Base-by-base conservation (phyloP, 148 eudicot species). In the Oxyria digyna region DNA sequence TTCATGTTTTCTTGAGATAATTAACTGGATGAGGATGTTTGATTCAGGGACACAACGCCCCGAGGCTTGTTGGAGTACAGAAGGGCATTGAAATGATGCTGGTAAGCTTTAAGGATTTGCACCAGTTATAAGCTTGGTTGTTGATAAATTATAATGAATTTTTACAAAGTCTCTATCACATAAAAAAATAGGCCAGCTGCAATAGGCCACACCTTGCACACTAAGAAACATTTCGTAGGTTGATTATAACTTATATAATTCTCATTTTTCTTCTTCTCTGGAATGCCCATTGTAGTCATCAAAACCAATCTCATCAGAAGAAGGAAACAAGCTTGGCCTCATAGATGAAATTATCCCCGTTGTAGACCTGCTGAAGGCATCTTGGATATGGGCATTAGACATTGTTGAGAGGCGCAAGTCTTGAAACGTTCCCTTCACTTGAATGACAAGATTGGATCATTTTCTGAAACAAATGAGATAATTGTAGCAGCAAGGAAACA, bases 11-110 rank as follows among this genome's bases (percentile, higher is more conserved):
- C 31, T 13, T 35, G 27, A 20, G 8, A 26, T 29, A 6, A 12
- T 7, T 3, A 59, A 29, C 37, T 29, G 35, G 31, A 13, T 3
- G 37, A 59, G 26, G 45, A 42, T 42, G 73, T 65, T 64, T 27
- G 35, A 70, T 71, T 27, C 77, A 89, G 98, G 98, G 42, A 93
- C 98, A 37, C 98, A 93, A 48, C 91, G 93, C 67, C 98, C 98
- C 98, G n/a, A 85, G 98, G 82, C 96, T 93, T 74, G 74, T 89
- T 50, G 98, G 98, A 62, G 32, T 89, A 75, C 64, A 83, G 31
- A 89, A 85, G 78, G 89, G 89, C 52, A 69, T 89, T 78, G 96
- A 89, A 65, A 82, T 89, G 73, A 87, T 93, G 96, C 74, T 89
- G 83, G 98, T 93, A 83, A 76, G 86, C 65, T 6, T 50, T 50